Evolutionary conservation across 352 stramenopile species (phyloP).

Genomic region (Pythium monospermum): DNA sequence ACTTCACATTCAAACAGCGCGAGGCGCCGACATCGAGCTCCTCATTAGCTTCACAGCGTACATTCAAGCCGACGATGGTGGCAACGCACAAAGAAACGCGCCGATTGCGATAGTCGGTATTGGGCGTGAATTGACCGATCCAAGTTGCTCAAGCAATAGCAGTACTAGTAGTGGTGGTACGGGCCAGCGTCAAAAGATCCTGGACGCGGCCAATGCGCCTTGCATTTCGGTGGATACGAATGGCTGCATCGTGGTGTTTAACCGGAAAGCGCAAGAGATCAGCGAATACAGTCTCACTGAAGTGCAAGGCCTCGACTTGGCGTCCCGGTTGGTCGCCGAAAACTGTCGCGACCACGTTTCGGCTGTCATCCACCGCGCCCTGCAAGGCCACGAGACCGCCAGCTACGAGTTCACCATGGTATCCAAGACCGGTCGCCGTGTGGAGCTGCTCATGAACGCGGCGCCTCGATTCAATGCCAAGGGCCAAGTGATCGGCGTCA

Average conservation of each 20-base stretch:
- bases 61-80: conserved; percentile 24
- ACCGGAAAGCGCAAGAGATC: conserved; percentile 86
- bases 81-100: background rate
- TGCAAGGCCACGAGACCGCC: conserved; percentile 58
- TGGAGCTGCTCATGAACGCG: conserved; percentile 78
- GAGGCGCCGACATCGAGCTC: conserved; percentile 39
- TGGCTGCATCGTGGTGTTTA: conserved; percentile 77
- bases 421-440: conserved; percentile 66
- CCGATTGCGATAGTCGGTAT: conserved; percentile 54
- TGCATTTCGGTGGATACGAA: conserved; percentile 72
- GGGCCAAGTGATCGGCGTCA: conserved; percentile 60
- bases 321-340: conserved; percentile 73
- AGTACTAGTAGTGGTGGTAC: too few species aligned
- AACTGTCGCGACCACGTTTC: conserved; percentile 61
- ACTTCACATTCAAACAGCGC: conserved; percentile 40
- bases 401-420: conserved; percentile 83
- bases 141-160: conserved; percentile 57
- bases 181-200: conserved; percentile 66
- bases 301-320: conserved; percentile 78
- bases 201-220: conserved; percentile 73
- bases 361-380: conserved; percentile 61
- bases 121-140: conserved; percentile 59
- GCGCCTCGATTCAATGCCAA: conserved; percentile 59
- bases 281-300: conserved; percentile 87
- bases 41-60: conserved; percentile 61